Base-by-base conservation (phyloP, 495 filamentous ascomycete species). In the Endocarpon pusillum region DNA sequence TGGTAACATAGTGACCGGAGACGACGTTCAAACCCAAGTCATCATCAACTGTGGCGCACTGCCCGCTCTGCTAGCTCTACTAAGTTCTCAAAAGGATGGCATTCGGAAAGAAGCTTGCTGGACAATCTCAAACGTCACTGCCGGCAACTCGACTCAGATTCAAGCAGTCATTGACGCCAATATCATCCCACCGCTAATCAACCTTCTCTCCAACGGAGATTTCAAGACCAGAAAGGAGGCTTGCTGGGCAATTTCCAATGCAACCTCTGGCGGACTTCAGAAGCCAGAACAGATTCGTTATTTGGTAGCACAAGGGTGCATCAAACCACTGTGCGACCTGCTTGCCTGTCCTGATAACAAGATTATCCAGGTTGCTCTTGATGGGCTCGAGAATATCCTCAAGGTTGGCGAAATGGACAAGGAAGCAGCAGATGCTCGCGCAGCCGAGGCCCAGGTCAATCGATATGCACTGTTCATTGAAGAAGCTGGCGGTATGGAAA, bases 91-190 rank as follows among this genome's bases (percentile, higher is more conserved):
- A 51, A 99, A 99, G 66, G 91, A 99, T 47, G 91, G 91, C 8
- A 99, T 99, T 40, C 84, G 91, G 36, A 99, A 99, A 66, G 91
- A 99, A 57, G 91, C 91, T 19, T 99, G 91, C 69, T 99, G 91
- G 91, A 99, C 91, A 19, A 99, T 99, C 44, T 94, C 85, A 44
- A 99, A 99, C 64, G 76, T 99, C 48, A 99, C 91, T 12, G 91
- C 91, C 34, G 91, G 91, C 17, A 99, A 96, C 64, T 92, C 85
- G 16, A 86, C 73, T 31, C 91, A 99, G 59, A 99, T 99, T 48
- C 91, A 96, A 57, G 64, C 87, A 14, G 91, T 99, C 31, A 80
- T 99, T 47, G 91, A 99, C 49, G 84, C 86, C 42, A 82, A 86
- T 52, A 93, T 99, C 49, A 85, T 99, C 41, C 83, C 86, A 19